A percentile compares a stretch with the other conserved stretches of the same genome.
Conservation (phyloP, 768 basidiomycete genomes). For the Auriculariales sp. region DNA sequence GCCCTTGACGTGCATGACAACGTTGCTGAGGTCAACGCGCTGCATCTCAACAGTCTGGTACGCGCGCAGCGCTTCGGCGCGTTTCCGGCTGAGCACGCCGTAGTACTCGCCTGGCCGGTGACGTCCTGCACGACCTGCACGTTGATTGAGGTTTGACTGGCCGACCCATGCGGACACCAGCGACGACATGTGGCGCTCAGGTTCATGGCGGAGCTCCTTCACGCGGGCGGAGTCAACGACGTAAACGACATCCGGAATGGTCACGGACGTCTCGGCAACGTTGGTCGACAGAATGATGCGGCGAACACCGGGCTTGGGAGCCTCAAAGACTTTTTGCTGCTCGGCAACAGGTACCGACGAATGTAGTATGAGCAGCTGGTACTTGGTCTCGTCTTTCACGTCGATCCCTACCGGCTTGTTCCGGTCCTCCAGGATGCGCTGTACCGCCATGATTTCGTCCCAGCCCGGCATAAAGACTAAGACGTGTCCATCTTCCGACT, state of each 20-base stretch:
- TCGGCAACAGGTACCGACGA: constrained; percentile 79
- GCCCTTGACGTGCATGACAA: constrained; percentile 94
- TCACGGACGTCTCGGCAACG: constrained; percentile 89
- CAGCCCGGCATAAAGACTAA: constrained; percentile 84
- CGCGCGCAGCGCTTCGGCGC: constrained; percentile 45
- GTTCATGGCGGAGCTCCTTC: constrained; percentile 84
- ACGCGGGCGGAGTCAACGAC: constrained; percentile 85
- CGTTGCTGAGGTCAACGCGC: constrained; percentile 72
- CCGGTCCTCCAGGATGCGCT: constrained; percentile 41
- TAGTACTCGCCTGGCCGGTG: constrained; percentile 86
- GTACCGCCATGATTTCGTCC: constrained; percentile 74
- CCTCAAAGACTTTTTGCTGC: constrained; percentile 80
- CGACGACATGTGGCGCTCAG: constrained; percentile 74
- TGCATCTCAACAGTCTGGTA: constrained; percentile 95
- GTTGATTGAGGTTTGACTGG: constrained; percentile 75
- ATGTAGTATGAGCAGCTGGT: constrained; percentile 69
- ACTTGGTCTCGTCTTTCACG: constrained; percentile 44
- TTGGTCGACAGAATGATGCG: constrained; percentile 88
- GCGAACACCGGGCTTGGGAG: constrained; percentile 60
- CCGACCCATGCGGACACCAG: constrained; percentile 88
- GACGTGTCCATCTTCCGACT: constrained; percentile 70
- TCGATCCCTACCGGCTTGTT: constrained; percentile 33
- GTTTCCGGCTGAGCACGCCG: constrained; percentile 56
- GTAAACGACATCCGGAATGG: constrained; percentile 89
- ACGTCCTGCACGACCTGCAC: constrained; percentile 84